phyloP scores from a whole-genome alignment of 495 filamentous ascomycete genomes.

The Talaromyces trachyspermus region DNA sequence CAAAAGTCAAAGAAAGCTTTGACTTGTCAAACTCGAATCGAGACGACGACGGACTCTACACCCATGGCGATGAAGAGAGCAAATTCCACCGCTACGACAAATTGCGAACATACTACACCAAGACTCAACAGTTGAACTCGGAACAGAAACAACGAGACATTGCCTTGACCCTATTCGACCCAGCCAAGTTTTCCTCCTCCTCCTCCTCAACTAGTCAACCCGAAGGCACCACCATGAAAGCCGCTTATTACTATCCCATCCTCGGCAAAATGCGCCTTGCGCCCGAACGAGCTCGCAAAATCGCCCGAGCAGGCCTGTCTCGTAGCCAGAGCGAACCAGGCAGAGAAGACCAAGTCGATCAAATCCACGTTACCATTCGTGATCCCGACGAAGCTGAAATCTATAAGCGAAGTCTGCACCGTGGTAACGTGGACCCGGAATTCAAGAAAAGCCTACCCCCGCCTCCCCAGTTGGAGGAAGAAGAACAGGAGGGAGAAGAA shows the following conservation, averaged over 20 bases:
- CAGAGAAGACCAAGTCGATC: constrained; percentile 44
- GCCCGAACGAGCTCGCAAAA: constrained; percentile 47
- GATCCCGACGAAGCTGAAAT: constrained; percentile 47
- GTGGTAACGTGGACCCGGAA: constrained; percentile 38
- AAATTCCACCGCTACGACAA: constrained; percentile 66
- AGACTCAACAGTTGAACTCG: constrained; percentile 52
- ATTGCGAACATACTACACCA: constrained; percentile 78
- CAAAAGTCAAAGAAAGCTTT: constrained; percentile 66
- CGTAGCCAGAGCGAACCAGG: constrained; percentile 21
- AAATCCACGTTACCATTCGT: constrained; percentile 45
- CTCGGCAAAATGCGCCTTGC: constrained; percentile 58
- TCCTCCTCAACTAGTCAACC: not conserved
- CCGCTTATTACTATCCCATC: constrained; percentile 87
- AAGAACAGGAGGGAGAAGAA: constrained; percentile 9
- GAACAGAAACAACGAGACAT: constrained; percentile 49
- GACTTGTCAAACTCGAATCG: constrained; percentile 60
- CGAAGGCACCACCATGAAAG: constrained; percentile 47
- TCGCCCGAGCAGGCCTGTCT: constrained; percentile 38
- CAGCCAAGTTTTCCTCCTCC: constrained; percentile 27
- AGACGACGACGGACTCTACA: constrained; percentile 61
- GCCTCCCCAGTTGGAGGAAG: constrained; percentile 22
- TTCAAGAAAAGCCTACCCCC: constrained; percentile 32
- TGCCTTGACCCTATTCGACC: constrained; percentile 56
- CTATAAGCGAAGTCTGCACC: constrained; percentile 39
- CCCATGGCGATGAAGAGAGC: constrained; percentile 35